phyloP scores from a whole-genome alignment of 1,284 basidiomycete genomes.

The Termitomyces sp. region DNA sequence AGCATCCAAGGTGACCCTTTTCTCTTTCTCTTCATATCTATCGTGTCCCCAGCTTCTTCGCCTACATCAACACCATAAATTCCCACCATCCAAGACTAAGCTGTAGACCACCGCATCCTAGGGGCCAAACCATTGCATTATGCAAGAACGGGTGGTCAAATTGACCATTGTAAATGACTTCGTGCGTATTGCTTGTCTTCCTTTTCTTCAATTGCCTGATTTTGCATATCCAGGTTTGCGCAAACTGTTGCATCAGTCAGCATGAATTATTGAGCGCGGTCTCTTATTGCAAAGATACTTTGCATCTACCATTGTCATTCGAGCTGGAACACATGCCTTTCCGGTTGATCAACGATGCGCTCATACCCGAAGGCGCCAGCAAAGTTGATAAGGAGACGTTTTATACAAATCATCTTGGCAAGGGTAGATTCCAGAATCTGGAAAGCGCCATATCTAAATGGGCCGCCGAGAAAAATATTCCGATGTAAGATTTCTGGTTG shows the following conservation, averaged over 20 bases:
- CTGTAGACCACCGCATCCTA: not conserved
- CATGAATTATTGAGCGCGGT: slow-evolving; percentile 69
- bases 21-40: not conserved
- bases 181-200: slow-evolving; percentile 35
- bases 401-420: slow-evolving; percentile 52
- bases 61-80: not conserved
- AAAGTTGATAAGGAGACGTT: slow-evolving; percentile 45
- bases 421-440: slow-evolving; percentile 48
- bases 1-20: slow-evolving; percentile 9
- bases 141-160: slow-evolving; percentile 49
- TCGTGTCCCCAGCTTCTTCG: not conserved
- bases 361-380: slow-evolving; percentile 38
- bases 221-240: slow-evolving; percentile 46
- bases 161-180: slow-evolving; percentile 70
- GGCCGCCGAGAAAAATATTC: slow-evolving; percentile 54
- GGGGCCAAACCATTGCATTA: slow-evolving; percentile 16
- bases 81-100: not conserved
- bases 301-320: slow-evolving; percentile 60
- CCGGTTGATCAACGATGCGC: slow-evolving; percentile 48
- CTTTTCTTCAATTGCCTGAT: slow-evolving; percentile 11
- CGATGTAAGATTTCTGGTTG: slow-evolving; percentile 49
- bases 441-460: slow-evolving; percentile 47
- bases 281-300: slow-evolving; percentile 50
- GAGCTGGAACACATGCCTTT: slow-evolving; percentile 75
- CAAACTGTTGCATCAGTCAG: slow-evolving; percentile 72